Percentiles rank a stretch among this genome's conserved stretches.
Evolutionary conservation across 1,284 basidiomycete species (phyloP).

Genomic region (Malassezia restricta): DNA sequence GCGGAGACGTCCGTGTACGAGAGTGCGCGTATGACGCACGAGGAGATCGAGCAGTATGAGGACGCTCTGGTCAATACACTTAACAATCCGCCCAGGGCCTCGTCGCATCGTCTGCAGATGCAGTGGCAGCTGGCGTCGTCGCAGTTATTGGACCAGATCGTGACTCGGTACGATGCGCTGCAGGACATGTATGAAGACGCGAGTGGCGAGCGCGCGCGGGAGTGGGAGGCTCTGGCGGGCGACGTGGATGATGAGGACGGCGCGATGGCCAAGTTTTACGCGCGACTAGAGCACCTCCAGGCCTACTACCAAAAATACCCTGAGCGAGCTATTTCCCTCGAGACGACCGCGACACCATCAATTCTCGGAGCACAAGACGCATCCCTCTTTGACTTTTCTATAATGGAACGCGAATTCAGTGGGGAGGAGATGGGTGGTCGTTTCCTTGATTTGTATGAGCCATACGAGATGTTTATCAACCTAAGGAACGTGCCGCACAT

Average conservation of each 20-base stretch:
- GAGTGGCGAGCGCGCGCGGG: conserved; percentile 45
- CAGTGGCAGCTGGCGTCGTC: conserved; percentile 50
- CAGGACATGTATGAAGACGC: conserved; percentile 47
- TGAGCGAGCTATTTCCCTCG: conserved; percentile 46
- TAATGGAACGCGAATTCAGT: conserved; percentile 39
- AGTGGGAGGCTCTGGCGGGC: conserved; percentile 48
- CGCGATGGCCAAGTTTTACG: conserved; percentile 58
- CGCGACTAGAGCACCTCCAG: conserved; percentile 80
- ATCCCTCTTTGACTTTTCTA: conserved; percentile 17
- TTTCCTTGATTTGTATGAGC: conserved; percentile 81
- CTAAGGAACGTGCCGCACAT: conserved; percentile 61
- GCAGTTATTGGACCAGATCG: conserved; percentile 70
- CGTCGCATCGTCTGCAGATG: conserved; percentile 9
- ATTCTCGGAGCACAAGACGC: conserved; percentile 10
- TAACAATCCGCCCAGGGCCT: conserved; percentile 33
- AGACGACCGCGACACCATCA: conserved; percentile 14
- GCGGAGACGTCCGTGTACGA: conserved; percentile 69
- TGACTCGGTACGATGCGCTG: conserved; percentile 52
- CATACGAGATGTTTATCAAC: conserved; percentile 81
- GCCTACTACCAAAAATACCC: conserved; percentile 93
- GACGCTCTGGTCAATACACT: conserved; percentile 51
- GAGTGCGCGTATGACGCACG: conserved; percentile 80
- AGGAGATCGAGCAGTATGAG: conserved; percentile 82
- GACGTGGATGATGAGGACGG: conserved; percentile 15
- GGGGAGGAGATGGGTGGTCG: conserved; percentile 91